Percentiles rank a stretch among this genome's conserved stretches.
Conservation (phyloP, 1,139 yeast species). For the Diutina scorzettiae region DNA sequence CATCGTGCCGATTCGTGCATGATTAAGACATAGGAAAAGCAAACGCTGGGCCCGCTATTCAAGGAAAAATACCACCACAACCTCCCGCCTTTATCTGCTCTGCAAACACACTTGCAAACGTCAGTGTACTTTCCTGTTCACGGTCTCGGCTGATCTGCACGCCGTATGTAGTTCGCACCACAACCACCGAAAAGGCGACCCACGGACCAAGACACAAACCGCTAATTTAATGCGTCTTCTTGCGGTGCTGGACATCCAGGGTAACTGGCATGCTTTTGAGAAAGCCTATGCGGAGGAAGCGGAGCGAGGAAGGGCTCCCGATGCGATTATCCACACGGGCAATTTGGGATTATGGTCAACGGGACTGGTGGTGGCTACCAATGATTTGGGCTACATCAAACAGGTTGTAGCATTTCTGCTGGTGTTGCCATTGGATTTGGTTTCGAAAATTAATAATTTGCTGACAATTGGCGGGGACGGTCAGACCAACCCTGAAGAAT, state of each 20-base stretch:
- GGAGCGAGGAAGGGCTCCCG: constrained; percentile 7
- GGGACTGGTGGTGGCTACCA: constrained; percentile 41
- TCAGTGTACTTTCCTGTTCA: too few species aligned
- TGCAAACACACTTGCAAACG: too few species aligned
- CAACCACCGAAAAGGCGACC: neutral
- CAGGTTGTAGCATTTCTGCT: constrained; percentile 65
- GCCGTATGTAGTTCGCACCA: neutral
- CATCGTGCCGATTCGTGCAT: too few species aligned
- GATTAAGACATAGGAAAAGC: too few species aligned
- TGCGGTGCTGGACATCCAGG: constrained; percentile 18
- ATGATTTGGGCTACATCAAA: constrained; percentile 39
- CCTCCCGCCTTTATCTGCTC: too few species aligned
- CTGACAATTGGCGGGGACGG: constrained; percentile 23
- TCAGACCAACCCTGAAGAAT: neutral
- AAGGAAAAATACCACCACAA: too few species aligned
- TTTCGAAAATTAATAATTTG: constrained; percentile 34
- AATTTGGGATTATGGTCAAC: constrained; percentile 69
- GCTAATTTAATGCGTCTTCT: constrained; percentile 1
- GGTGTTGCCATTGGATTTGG: constrained; percentile 33
- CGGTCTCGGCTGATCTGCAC: too few species aligned
- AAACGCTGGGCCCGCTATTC: too few species aligned
- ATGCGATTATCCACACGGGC: constrained; percentile 56
- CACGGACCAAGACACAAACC: neutral
- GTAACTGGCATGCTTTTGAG: constrained; percentile 16
- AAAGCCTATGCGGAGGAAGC: neutral